Evolutionary conservation across 805 yeast genomes (phyloP), one percentile per base, ranked within the genome.

Genomic region (Wickerhamomyces strasburgensis): DNA sequence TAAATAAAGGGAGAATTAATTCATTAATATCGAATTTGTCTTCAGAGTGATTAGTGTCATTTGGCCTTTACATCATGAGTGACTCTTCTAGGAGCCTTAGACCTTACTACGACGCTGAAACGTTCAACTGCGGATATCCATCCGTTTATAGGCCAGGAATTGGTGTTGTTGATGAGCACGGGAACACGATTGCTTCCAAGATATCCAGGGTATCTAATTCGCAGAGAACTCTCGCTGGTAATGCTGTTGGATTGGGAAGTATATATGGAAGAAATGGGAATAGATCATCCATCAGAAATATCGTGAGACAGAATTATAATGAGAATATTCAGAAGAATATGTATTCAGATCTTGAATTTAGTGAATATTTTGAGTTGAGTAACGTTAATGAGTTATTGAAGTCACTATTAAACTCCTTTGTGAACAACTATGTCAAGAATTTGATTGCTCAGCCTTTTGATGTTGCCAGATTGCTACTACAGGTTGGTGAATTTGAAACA

Each of bases 401-500:
- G 36, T 75, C 78, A 28, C 65, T 87, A 41, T 59, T 78, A 17
- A 67, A 72, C 54, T 76, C 83, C 31, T 76, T 86, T 43, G 51
- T 79, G 34, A 75, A 76, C 46, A 81, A 79, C 46, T 90, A 93
- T 62, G 58, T 77, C 37, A 78, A 78, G 42, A 76, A 80, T 31
- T 58, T 87, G 23, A 55, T 84, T 7, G 73, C 85, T 14, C 97
- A 93, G 60, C 98, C 98, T 2, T 80, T 89, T 58, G 97, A 90
- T 49, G 82, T 85, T 14, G 75, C 84, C 5, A 70, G 90, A 38
- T 68, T 86, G 46, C 66, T 89, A 19, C 61, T 88, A 39, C 98
- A 93, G 58, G 82, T 85, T 11, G 95, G 95, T 4, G 74, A 72
- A 23, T 80, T 82, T 54, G 54, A 56, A 16, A 58, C 62, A 11